Evolutionary conservation across 2,329 filamentous ascomycete species (phyloP).

Genomic region (Podosphaera leucotricha): DNA sequence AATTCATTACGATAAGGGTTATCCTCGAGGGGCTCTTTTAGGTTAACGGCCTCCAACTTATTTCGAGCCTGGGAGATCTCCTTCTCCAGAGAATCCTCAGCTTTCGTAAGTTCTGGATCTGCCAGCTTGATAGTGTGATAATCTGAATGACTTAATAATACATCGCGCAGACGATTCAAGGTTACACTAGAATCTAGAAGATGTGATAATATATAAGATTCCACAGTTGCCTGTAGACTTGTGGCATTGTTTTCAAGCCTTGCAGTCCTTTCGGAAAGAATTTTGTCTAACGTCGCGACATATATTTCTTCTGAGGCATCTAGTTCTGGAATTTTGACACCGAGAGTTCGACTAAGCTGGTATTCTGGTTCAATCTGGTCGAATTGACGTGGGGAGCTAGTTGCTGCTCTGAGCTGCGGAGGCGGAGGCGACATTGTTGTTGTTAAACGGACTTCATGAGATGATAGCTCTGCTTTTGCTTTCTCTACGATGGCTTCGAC

Average conservation of each 20-base stretch:
- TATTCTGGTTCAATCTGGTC: slow-evolving; percentile 15
- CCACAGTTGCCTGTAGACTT: slow-evolving; percentile 27
- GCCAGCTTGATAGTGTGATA: slow-evolving; percentile 25
- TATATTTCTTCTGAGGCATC: slow-evolving; percentile 10
- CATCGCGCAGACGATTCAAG: slow-evolving; percentile 25
- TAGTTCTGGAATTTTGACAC: slow-evolving; percentile 20
- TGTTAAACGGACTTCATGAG: neutral
- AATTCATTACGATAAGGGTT: slow-evolving; percentile 28
- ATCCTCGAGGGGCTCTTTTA: slow-evolving; percentile 17
- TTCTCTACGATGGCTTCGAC: slow-evolving; percentile 19
- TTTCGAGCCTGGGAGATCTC: slow-evolving; percentile 19
- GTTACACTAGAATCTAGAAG: slow-evolving; percentile 25
- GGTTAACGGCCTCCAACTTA: slow-evolving; percentile 16
- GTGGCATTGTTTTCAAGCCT: slow-evolving; percentile 23
- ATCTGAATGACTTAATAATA: slow-evolving; percentile 27
- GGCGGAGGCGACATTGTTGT: neutral
- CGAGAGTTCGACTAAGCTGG: slow-evolving; percentile 24
- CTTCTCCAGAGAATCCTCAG: slow-evolving; percentile 18
- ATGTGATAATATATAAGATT: slow-evolving; percentile 19
- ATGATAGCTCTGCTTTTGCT: slow-evolving; percentile 21
- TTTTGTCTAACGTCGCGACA: slow-evolving; percentile 11
- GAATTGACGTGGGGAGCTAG: slow-evolving; percentile 17
- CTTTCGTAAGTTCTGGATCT: slow-evolving; percentile 28
- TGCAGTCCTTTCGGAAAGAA: slow-evolving; percentile 17
- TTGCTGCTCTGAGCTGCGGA: neutral